A percentile compares a stretch with the other conserved stretches of the same genome.
Evolutionary conservation across 352 stramenopile genomes (phyloP).

Genomic region (Pythium dissimile): DNA sequence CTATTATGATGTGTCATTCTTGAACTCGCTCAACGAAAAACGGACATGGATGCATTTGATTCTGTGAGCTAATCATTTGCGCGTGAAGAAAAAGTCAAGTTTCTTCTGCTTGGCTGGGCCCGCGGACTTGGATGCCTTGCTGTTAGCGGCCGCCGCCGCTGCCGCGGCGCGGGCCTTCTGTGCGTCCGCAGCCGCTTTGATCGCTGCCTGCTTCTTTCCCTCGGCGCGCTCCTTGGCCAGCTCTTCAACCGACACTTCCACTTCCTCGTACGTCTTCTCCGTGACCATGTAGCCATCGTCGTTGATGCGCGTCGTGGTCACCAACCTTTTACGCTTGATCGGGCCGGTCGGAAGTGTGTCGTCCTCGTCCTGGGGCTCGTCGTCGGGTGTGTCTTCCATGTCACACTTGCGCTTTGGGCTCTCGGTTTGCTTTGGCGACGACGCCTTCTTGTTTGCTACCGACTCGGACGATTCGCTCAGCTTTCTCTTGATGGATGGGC

Average conservation of each 20-base stretch:
- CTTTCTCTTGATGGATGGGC: conserved; percentile 10
- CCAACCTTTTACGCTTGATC: conserved; percentile 50
- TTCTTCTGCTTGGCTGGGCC: conserved; percentile 66
- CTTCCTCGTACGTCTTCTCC: conserved; percentile 69
- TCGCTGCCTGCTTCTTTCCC: conserved; percentile 48
- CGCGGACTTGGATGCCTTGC: conserved; percentile 29
- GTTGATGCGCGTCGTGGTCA: conserved; percentile 76
- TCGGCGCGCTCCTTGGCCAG: conserved; percentile 45
- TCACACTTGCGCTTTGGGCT: conserved; percentile 14
- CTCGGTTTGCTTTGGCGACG: background rate
- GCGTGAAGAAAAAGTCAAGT: conserved; percentile 60
- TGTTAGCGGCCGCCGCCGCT: background rate
- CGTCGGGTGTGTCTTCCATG: conserved; percentile 10
- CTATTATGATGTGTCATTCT: conserved; percentile 16
- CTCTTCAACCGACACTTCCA: conserved; percentile 59
- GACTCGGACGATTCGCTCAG: conserved; percentile 25
- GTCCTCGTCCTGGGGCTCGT: conserved; percentile 25
- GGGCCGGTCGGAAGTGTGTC: conserved; percentile 23
- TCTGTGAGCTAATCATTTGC: conserved; percentile 19
- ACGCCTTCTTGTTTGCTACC: background rate
- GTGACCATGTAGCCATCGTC: conserved; percentile 86
- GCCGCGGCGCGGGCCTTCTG: conserved; percentile 30
- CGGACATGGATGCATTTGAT: background rate
- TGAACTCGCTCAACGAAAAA: conserved; percentile 7
- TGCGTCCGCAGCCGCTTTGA: conserved; percentile 33